Evolutionary conservation across 164 flowering plant genomes (phyloP).

Genomic region (Vitis cinerea): DNA sequence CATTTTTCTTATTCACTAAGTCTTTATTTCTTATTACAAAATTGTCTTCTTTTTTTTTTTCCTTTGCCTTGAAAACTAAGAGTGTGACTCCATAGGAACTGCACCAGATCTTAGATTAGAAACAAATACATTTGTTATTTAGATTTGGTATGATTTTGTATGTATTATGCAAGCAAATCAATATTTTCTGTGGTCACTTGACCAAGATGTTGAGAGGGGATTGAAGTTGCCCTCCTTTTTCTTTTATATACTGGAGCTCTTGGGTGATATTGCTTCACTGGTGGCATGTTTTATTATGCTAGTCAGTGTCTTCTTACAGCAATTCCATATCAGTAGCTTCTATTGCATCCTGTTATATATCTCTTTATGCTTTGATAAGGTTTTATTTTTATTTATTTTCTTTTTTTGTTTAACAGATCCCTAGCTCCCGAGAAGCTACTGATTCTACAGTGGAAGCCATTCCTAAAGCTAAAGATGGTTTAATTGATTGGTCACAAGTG

Average conservation of each 20-base stretch:
- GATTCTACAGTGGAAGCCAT: conserved; percentile 53
- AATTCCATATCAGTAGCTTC: not conserved
- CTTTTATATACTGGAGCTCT: not conserved
- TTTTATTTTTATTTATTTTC: not conserved
- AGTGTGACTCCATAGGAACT: too few species aligned
- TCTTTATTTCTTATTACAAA: too few species aligned
- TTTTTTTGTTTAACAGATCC: conserved; percentile 49
- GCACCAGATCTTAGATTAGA: too few species aligned
- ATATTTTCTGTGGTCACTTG: too few species aligned
- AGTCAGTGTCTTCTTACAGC: not conserved
- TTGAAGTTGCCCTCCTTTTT: not conserved
- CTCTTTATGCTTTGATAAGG: too few species aligned
- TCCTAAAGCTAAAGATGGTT: conserved; percentile 71
- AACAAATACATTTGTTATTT: too few species aligned
- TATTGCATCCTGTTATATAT: not conserved
- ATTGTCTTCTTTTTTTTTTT: too few species aligned
- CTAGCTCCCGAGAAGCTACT: conserved; percentile 53
- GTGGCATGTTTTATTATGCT: not conserved
- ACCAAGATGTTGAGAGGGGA: not conserved
- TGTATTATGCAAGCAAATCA: too few species aligned
- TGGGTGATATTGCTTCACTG: not conserved
- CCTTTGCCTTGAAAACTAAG: too few species aligned
- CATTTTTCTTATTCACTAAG: too few species aligned
- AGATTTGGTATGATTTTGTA: too few species aligned
- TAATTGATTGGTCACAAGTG: conserved; percentile 92